Conservation (phyloP, 1,284 basidiomycete genomes). For the Trametes sp. region DNA sequence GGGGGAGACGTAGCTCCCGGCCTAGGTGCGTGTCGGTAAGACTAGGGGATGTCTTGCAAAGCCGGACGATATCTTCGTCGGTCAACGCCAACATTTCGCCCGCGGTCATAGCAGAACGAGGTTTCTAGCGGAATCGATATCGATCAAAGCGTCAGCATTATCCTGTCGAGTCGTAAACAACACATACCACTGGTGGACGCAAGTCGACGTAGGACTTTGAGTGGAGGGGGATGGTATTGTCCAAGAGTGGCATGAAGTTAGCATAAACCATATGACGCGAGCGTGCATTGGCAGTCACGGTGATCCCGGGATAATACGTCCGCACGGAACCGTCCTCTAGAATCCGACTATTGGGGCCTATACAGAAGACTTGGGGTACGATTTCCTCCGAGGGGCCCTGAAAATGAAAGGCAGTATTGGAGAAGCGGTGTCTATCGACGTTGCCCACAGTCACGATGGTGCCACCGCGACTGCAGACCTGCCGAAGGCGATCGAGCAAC, state of each 20-base stretch:
- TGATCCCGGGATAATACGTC: slow-evolving; percentile 5
- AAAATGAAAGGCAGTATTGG: not conserved
- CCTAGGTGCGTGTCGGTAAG: slow-evolving; percentile 4
- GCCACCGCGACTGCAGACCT: not conserved
- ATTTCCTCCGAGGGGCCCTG: not conserved
- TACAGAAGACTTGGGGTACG: not conserved
- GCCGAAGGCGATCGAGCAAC: not conserved
- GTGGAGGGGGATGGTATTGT: slow-evolving; percentile 4
- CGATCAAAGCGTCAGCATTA: not conserved
- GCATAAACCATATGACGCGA: not conserved
- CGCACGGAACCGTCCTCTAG: slow-evolving; percentile 3
- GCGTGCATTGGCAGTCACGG: not conserved
- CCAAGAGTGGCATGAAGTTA: not conserved
- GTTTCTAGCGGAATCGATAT: not conserved
- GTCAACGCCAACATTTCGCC: slow-evolving; percentile 1
- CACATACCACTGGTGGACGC: not conserved
- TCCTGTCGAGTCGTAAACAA: not conserved
- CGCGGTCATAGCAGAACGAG: not conserved
- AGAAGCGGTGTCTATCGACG: not conserved
- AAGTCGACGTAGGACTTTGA: not conserved
- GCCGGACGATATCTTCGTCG: slow-evolving; percentile 3
- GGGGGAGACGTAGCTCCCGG: not conserved
- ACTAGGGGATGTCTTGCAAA: slow-evolving; percentile 8
- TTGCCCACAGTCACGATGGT: not conserved
- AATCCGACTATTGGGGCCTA: not conserved